Conservation (phyloP, 495 filamentous ascomycete species). For the Amorphotheca resinae region DNA sequence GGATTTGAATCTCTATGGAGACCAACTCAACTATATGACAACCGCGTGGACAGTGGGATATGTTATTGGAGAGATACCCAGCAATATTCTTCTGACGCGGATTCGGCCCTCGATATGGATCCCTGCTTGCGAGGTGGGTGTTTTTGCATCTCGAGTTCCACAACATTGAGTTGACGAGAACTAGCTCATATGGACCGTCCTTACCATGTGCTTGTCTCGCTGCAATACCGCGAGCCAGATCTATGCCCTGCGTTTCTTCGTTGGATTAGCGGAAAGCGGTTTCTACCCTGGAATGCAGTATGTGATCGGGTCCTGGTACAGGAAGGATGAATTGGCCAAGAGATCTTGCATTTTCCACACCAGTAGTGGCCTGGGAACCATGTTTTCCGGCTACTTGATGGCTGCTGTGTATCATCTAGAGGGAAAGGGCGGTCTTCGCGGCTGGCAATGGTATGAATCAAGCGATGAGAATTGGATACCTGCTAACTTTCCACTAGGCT, state of each 20-base stretch:
- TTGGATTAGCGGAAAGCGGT: conserved; percentile 41
- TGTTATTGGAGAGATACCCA: conserved; percentile 51
- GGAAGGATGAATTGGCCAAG: conserved; percentile 23
- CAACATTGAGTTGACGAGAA: not conserved
- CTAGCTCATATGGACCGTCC: conserved; percentile 37
- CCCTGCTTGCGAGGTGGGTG: conserved; percentile 25
- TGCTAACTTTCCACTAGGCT: conserved; percentile 8
- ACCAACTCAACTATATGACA: conserved; percentile 39
- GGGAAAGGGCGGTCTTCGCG: conserved; percentile 34
- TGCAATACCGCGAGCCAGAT: conserved; percentile 37
- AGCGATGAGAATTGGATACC: not conserved
- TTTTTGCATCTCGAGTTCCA: not conserved
- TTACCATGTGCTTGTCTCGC: conserved; percentile 37
- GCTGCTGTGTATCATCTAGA: conserved; percentile 35
- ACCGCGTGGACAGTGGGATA: conserved; percentile 53
- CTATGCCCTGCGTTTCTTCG: conserved; percentile 47
- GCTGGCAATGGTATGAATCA: conserved; percentile 29
- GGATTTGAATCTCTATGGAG: conserved; percentile 42
- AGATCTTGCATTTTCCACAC: conserved; percentile 24
- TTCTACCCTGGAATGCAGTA: conserved; percentile 40
- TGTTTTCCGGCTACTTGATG: conserved; percentile 39
- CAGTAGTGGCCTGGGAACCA: conserved; percentile 21
- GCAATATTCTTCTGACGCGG: conserved; percentile 42
- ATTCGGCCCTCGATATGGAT: conserved; percentile 49
- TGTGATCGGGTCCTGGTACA: conserved; percentile 39